These are phyloP conservation scores for Rhododendron vialii DNA, from an alignment of 148 eudicot species.

Conservation along the genomic window DNA sequence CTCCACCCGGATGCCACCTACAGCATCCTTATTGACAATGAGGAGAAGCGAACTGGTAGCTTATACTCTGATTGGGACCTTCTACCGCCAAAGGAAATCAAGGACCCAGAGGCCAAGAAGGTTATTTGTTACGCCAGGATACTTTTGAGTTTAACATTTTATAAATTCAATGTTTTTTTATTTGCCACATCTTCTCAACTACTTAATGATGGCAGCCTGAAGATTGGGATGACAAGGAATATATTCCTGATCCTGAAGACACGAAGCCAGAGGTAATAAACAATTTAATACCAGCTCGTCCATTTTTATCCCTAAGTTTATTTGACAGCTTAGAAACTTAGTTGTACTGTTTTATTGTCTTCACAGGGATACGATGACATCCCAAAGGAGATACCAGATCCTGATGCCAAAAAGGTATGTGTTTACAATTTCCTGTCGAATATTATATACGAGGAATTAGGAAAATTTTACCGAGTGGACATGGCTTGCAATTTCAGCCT, in stretches of 20 bases:
- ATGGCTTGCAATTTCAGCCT: slow-evolving; percentile 48
- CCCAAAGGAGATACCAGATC: slow-evolving; percentile 81
- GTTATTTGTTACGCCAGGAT: slow-evolving; percentile 19
- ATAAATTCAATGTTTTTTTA: neutral
- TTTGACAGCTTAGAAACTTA: neutral
- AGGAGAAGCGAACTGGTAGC: slow-evolving; percentile 84
- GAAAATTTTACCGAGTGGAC: neutral
- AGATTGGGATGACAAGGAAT: slow-evolving; percentile 98
- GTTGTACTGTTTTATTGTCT: neutral
- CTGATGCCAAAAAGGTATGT: slow-evolving; percentile 87
- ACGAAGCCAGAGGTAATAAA: slow-evolving; percentile 78
- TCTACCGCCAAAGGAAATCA: slow-evolving; percentile 81
- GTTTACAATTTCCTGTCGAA: neutral
- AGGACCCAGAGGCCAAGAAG: slow-evolving; percentile 94
- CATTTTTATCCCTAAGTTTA: neutral
- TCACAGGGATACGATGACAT: slow-evolving; percentile 90
- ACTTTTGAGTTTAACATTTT: neutral
- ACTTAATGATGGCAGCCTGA: slow-evolving; percentile 60
- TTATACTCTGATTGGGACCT: slow-evolving; percentile 80
- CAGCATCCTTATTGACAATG: slow-evolving; percentile 85
- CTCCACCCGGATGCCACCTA: slow-evolving; percentile 95
- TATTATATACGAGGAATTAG: neutral
- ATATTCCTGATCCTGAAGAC: slow-evolving; percentile 93
- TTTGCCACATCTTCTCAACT: slow-evolving; percentile 5
- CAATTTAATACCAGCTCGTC: neutral